phyloP scores from a whole-genome alignment of 176 grass and related monocot species.

The Elymus sibiricus region DNA sequence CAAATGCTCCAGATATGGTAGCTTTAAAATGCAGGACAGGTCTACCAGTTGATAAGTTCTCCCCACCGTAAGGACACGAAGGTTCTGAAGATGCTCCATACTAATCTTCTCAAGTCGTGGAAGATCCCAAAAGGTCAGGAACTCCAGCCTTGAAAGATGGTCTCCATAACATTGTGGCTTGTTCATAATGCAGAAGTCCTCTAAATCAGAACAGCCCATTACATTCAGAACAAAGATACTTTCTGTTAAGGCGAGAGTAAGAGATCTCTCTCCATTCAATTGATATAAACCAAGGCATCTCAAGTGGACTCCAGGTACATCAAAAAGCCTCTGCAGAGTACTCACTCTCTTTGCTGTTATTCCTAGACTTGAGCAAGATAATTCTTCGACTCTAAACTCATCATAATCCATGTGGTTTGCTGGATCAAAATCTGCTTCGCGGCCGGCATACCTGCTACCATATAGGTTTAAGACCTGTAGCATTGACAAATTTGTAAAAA shows the following conservation, averaged over 20 bases:
- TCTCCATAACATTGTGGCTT: background rate
- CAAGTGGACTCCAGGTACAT: background rate
- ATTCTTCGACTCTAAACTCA: constrained; percentile 37
- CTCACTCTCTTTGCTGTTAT: constrained; percentile 30
- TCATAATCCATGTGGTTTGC: constrained; percentile 13
- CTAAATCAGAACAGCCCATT: constrained; percentile 5
- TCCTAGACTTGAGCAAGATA: constrained; percentile 36
- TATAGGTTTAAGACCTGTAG: constrained; percentile 33
- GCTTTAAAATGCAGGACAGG: constrained; percentile 28
- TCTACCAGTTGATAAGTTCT: constrained; percentile 17
- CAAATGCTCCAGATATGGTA: no score
- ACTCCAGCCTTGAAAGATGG: constrained; percentile 4
- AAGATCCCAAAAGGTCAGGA: constrained; percentile 35
- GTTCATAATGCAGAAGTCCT: constrained; percentile 13
- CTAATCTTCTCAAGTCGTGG: constrained; percentile 22
- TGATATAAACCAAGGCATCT: constrained; percentile 35
- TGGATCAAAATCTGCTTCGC: constrained; percentile 13
- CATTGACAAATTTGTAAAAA: constrained; percentile 36
- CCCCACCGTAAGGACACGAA: constrained; percentile 26
- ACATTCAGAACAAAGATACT: constrained; percentile 25
- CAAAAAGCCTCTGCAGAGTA: constrained; percentile 29
- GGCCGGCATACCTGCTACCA: constrained; percentile 30
- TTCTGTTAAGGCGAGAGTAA: constrained; percentile 32
- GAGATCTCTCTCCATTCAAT: constrained; percentile 33
- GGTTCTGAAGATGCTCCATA: constrained; percentile 17